Evolutionary conservation across 2,329 filamentous ascomycete genomes (phyloP).

Genomic region (Saccharata proteae): DNA sequence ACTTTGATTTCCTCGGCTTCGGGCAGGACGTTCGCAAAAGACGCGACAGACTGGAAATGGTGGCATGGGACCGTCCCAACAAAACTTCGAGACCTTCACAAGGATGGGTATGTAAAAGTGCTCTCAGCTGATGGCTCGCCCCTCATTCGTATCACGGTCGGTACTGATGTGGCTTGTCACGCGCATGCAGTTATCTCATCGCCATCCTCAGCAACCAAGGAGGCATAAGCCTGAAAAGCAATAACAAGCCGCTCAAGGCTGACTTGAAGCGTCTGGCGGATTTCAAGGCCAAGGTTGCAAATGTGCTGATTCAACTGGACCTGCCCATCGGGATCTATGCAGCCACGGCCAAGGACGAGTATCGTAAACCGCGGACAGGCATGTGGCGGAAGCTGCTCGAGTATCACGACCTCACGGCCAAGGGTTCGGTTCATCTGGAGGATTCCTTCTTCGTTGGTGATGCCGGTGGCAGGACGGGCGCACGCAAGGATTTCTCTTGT

Average conservation of each 20-base stretch:
- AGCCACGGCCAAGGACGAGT: constrained; percentile 69
- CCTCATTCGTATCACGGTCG: constrained; percentile 5
- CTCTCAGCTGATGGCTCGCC: constrained; percentile 9
- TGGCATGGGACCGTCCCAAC: constrained; percentile 64
- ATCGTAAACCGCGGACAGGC: constrained; percentile 73
- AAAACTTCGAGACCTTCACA: constrained; percentile 54
- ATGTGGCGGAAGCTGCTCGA: constrained; percentile 69
- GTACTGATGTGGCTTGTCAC: constrained; percentile 6
- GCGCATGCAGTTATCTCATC: constrained; percentile 50
- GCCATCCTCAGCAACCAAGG: constrained; percentile 84
- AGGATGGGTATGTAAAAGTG: constrained; percentile 47
- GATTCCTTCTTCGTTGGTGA: constrained; percentile 82
- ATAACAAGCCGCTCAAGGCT: constrained; percentile 57
- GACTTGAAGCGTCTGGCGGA: constrained; percentile 56
- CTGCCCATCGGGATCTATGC: constrained; percentile 74
- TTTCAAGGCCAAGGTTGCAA: constrained; percentile 72
- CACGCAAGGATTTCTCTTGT: constrained; percentile 45
- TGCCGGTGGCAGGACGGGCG: constrained; percentile 45
- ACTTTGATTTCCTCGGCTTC: constrained; percentile 73
- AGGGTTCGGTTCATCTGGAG: constrained; percentile 51
- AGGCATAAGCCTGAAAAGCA: constrained; percentile 61
- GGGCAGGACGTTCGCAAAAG: constrained; percentile 63
- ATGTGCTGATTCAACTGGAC: constrained; percentile 58
- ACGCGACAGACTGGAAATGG: constrained; percentile 84
- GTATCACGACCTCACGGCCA: constrained; percentile 34